Conservation (phyloP, 208 protist species). For the Leishmania martiniquensis region DNA sequence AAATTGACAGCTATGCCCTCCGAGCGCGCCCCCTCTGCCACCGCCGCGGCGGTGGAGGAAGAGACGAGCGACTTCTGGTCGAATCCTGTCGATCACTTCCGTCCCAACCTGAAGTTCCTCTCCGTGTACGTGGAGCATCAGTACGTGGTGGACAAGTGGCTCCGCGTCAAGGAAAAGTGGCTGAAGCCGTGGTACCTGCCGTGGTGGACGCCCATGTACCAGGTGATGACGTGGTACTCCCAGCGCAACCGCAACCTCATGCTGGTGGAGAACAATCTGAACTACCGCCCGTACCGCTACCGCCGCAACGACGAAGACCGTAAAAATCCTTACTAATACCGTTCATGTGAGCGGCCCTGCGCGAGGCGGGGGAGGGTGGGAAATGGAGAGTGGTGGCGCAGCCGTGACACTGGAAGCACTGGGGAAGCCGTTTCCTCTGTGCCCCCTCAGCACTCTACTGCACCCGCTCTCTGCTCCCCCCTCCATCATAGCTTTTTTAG, state of each 20-base stretch:
- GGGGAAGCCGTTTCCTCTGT: not conserved
- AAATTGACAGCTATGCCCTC: constrained; percentile 30
- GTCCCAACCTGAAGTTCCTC: constrained; percentile 87
- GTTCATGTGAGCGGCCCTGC: not conserved
- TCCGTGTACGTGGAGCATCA: constrained; percentile 89
- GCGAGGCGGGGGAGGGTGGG: not conserved
- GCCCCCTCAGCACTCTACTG: no score
- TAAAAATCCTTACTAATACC: constrained; percentile 85
- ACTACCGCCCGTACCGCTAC: constrained; percentile 90
- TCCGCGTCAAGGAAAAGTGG: constrained; percentile 82
- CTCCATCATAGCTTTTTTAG: not conserved
- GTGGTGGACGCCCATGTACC: constrained; percentile 89
- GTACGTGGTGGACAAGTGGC: constrained; percentile 79
- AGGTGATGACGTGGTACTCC: constrained; percentile 79
- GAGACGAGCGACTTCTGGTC: constrained; percentile 79
- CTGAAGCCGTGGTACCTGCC: constrained; percentile 85
- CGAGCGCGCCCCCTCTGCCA: constrained; percentile 29
- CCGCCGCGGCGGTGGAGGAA: constrained; percentile 27
- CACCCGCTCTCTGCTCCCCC: not conserved
- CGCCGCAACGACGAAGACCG: constrained; percentile 92
- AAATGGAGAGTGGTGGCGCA: not conserved
- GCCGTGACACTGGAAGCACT: not conserved
- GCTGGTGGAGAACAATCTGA: constrained; percentile 91
- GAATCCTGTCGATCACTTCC: constrained; percentile 92
- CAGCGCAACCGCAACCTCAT: constrained; percentile 91